Evolutionary conservation across 129 eudicot species (phyloP), one percentile per base, ranked within the genome.

Genomic region (Scalesia atractyloides): DNA sequence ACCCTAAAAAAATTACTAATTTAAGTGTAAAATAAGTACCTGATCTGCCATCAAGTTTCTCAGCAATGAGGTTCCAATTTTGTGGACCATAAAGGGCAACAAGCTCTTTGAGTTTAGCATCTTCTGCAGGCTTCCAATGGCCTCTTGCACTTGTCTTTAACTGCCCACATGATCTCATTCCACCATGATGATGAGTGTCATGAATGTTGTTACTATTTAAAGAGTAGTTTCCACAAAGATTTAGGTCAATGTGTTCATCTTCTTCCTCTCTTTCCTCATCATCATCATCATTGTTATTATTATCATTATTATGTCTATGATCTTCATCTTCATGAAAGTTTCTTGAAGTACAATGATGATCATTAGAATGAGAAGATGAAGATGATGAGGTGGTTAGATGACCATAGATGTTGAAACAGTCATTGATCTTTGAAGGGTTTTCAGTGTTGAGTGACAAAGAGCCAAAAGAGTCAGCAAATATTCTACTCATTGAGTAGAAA

Each of bases 61-160:
- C 84, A 72, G 90, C 87, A 76, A 85, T 85, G 30, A 79, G 74
- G 69, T 85, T 85, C 90, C 90, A 82, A 22, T 85, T 85, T 15
- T 85, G 90, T 30, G 90, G 90, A 47, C 90, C 90, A 79, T 74
- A 76, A 33, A 78, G 83, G 7, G 77, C 46, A 81, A 87, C 89
- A 74, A 84, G 87, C 3, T 82, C 83, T 24, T 70, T 82, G 53
- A 86, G 88, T 20, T 67, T 82, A 30, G 76, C 84, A 84, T 87
- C 93, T 73, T 87, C 93, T 77, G 70, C 80, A 41, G 89, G 89
- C 74, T 83, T 84, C 93, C 93, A 87, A 74, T 87, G 93, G 30
- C 93, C 93, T 82, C 87, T 82, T 7, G 79, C 64, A 68, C 89
- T 34, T 60, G 76, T 24, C 22, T 61, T 69, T 59, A 11, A 58